Base-by-base conservation (phyloP, 2,329 filamentous ascomycete genomes). In the Cercospora sp. region DNA sequence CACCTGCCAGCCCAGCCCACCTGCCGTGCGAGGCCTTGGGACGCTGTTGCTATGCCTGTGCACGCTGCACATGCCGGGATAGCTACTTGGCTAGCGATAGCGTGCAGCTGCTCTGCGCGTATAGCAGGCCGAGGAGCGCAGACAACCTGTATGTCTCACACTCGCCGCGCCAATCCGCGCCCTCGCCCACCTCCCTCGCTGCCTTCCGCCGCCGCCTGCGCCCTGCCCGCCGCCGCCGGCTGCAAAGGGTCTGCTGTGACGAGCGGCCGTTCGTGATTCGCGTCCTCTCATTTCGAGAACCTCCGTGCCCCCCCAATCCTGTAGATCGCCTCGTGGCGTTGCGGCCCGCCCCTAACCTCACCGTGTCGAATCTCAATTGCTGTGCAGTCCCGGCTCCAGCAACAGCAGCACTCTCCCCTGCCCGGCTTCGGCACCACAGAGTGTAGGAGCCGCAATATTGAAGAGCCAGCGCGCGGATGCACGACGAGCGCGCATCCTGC, bases 41-140 rank as follows among this genome's bases (percentile, higher is more conserved):
- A n/a, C 36, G 36, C 36, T 42, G 36, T 42, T n/a, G 36, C 36
- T n/a, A 42, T 63, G 60, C 60, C 60, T 62, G 60, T 62, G 60
- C 48, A 18, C 48, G 58, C 31, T 60, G 58, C 58, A 60, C 33
- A 40, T 62, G 45, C 61, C 42, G 33, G 62, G 48, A 64, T 45
- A n/a, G 48, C 45, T 55, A 18, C 48, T 40, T 33, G 62, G 51
- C 48, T 55, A 42, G 48, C 26, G 36, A 55, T 57, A 26, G 30
- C 33, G 62, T 64, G 62, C 62, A 64, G 53, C 30, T 31, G 26
- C 26, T 5, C 45, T 33, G 28, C 60, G 60, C 42, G 60, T 64
- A 57, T 58, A 51, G 48, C 36, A 42, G 16, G 36, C 36, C 36
- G 36, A 42, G 36, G 36, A n/a, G 13, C 0, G 36, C 36, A n/a